Evolutionary conservation across 1,284 basidiomycete genomes (phyloP), one percentile per base, ranked within the genome.

Genomic region (Microbotryomycetes sp.): DNA sequence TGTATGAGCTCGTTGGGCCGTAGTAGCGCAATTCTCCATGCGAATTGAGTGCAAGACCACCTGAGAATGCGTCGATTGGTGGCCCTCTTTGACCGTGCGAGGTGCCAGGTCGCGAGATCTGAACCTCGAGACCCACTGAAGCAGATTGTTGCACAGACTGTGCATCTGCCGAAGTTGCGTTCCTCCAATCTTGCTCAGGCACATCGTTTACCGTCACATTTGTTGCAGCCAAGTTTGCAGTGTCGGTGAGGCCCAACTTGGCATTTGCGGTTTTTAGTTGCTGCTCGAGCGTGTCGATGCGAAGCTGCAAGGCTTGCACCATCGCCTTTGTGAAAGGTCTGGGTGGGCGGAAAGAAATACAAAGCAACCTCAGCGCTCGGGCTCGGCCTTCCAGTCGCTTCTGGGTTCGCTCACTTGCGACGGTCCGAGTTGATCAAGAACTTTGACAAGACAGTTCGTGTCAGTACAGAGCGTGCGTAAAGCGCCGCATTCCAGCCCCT

Each of bases 1-100:
- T 56, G 32, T 63, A 68, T 1, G 51, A 59, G 1, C 56, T 61
- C 1, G 64, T 68, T 2, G 66, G 64, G 4, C 66, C 60, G 50
- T 66, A 68, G 56, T 60, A 68, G 15, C 67, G 51, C 32, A 68
- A 47, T 49, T 68, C 64, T 1, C 62, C 62, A 31, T 68, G 67
- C 12, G 67, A 64, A 23, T 68, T 68, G 3, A 66, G 42, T 15
- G 67, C 64, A 22, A 68, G 26, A 0, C 67, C 67, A 3, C 67
- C 67, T 16, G 60, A 60, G 46, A 68, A 68, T 12, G 61, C 64
- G 22, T 68, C 66, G 42, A 58, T 26, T 12, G 49, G 50, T 7
- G 25, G 6, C 25, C 12, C 12, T 19, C 36, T 9, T 19, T 42
- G 36, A 42, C 36, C 36, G 36, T 42, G 36, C 9, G 36, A 42